Percentiles rank a stretch among this genome's conserved stretches.
phyloP scores from a whole-genome alignment of 805 yeast genomes.

The Zygosaccharomyces kombuchaensis region DNA sequence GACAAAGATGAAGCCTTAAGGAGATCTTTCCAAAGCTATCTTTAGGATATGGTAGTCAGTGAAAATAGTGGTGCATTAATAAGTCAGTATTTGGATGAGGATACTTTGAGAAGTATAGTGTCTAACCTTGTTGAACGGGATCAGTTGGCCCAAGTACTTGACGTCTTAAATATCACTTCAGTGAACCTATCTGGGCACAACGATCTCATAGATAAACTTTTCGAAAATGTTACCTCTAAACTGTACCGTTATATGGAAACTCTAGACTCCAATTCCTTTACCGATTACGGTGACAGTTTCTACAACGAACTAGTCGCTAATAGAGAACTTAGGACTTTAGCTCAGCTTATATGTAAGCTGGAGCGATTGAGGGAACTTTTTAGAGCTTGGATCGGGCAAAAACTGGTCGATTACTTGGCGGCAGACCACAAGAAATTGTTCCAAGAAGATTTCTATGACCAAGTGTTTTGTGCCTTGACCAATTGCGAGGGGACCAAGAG shows the following conservation, averaged over 20 bases:
- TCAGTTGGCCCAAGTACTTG: constrained; percentile 16
- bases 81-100: constrained; percentile 15
- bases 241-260: neutral
- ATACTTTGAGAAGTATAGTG: constrained; percentile 12
- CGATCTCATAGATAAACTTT: neutral
- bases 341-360: constrained; percentile 12
- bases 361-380: constrained; percentile 11
- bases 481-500: neutral
- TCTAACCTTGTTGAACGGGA: constrained; percentile 15
- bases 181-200: constrained; percentile 8
- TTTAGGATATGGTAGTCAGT: neutral
- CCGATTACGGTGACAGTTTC: neutral
- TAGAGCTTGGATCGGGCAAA: constrained; percentile 12
- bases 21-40: neutral
- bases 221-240: constrained; percentile 2
- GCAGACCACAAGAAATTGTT: constrained; percentile 14
- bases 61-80: constrained; percentile 3
- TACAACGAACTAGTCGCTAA: constrained; percentile 6
- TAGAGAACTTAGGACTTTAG: constrained; percentile 7
- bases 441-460: constrained; percentile 5
- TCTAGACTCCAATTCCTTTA: neutral
- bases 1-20: neutral
- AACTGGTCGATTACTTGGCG: constrained; percentile 8
- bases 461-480: neutral
- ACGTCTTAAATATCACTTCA: constrained; percentile 9